Evolutionary conservation across 2,329 filamentous ascomycete genomes (phyloP), one percentile per base, ranked within the genome.

Genomic region (Orbilia quercus): DNA sequence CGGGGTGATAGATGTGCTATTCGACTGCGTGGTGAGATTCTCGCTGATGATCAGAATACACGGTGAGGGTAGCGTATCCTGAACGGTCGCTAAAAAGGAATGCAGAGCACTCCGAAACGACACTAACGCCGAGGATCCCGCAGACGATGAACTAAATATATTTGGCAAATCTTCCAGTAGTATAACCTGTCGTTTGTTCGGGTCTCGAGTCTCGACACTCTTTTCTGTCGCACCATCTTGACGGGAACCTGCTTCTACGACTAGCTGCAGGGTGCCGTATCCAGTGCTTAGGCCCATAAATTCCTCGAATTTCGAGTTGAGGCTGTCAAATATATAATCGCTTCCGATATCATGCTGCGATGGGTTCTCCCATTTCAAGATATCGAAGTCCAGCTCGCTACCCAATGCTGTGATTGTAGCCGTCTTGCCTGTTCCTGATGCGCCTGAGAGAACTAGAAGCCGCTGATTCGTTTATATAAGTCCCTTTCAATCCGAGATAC

Each of bases 331-430:
- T 1, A 85, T 83, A 0, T 85, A 86, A 28, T 86, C 84, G 7
- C 63, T 75, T 11, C 67, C 48, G 14, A 50, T 28, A 28, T 53
- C 60, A 42, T 73, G 47, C 18, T 66, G 69, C 16, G 69, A 73
- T 1, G 94, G 92, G 79, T 96, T 97, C 79, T 88, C 90, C 95
- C 95, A 99, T 80, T 98, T 92, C 31, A 95, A 82, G 28, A 98
- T 82, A 75, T 93, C 87, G 71, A 90, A 89, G 1, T 85, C 86
- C 82, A 98, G 83, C n/a, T 90, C 87, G 75, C 87, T 87, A 2
- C 93, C 90, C 36, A 99, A 84, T 20, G 96, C 82, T 9, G 86
- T 86, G 58, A 98, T 79, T 0, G 94, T 96, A 0, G 92, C 92
- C 0, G 95, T 98, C 82, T 99, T 99, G 28, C 92, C 95, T 34